phyloP scores from a whole-genome alignment of 2,329 filamentous ascomycete genomes.

The Fusarium tuaranense region DNA sequence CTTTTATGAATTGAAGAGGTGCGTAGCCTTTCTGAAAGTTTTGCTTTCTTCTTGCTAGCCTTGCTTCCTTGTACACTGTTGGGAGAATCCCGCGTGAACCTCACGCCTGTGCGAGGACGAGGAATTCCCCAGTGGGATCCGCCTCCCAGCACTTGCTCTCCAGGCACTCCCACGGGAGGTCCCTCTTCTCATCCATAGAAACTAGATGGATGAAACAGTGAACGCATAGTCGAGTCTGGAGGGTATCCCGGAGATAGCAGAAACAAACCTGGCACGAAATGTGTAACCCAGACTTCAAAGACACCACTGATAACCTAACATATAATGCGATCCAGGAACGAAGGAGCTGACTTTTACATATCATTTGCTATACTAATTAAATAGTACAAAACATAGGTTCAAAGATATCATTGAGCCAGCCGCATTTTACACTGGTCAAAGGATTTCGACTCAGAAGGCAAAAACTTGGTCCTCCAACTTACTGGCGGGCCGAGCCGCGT shows the following conservation, averaged over 20 bases:
- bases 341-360: neutral
- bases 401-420: neutral
- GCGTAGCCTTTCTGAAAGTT: neutral
- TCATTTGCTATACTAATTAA: neutral
- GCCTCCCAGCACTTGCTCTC: neutral
- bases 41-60: neutral
- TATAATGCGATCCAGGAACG: neutral
- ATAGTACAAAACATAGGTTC: neutral
- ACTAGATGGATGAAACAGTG: neutral
- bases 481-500: constrained; percentile 92
- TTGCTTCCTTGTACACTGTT: neutral
- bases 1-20: neutral
- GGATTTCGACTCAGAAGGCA: constrained; percentile 69
- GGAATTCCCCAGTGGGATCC: neutral
- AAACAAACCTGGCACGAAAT: neutral
- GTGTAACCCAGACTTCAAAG: neutral
- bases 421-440: neutral
- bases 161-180: neutral
- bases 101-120: neutral
- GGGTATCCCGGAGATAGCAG: neutral
- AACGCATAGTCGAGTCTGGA: neutral
- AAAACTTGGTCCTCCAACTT: constrained; percentile 98
- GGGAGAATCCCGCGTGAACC: neutral
- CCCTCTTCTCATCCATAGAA: neutral
- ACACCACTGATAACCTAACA: neutral